Conservation (phyloP, 345 rosid genomes). For the Passiflora organensis region DNA sequence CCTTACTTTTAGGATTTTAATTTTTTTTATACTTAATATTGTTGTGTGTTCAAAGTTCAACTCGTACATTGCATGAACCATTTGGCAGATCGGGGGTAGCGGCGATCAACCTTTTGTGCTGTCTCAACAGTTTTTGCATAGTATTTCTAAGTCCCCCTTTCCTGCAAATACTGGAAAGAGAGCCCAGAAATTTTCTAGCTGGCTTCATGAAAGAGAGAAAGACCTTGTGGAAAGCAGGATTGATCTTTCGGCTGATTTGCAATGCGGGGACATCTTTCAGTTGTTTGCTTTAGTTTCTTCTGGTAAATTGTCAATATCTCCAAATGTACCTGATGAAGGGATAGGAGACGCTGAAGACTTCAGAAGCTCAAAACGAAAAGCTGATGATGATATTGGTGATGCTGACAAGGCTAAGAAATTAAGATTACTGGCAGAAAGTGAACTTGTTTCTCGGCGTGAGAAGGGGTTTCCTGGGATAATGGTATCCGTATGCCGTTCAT, state of each 20-base stretch:
- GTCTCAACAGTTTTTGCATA: conserved; percentile 72
- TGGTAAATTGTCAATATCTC: conserved; percentile 66
- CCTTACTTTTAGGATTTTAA: neutral
- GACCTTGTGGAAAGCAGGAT: conserved; percentile 51
- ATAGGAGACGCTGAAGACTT: conserved; percentile 88
- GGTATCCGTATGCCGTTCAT: conserved; percentile 46
- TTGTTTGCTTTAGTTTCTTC: conserved; percentile 68
- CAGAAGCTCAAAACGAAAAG: conserved; percentile 68
- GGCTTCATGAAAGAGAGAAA: conserved; percentile 58
- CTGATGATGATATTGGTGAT: conserved; percentile 46
- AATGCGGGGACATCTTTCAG: conserved; percentile 83
- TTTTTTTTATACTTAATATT: neutral
- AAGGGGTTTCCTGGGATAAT: conserved; percentile 92
- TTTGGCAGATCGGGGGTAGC: conserved; percentile 76
- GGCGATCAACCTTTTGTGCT: conserved; percentile 74
- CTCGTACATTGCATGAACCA: neutral
- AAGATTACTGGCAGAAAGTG: conserved; percentile 60
- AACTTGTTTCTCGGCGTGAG: conserved; percentile 72
- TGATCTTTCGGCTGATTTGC: conserved; percentile 62
- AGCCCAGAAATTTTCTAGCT: conserved; percentile 65
- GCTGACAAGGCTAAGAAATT: conserved; percentile 52
- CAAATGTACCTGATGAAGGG: conserved; percentile 74
- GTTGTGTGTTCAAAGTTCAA: neutral
- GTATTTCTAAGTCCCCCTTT: conserved; percentile 66
- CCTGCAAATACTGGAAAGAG: conserved; percentile 77